Evolutionary conservation across 2,329 filamentous ascomycete species (phyloP).

Genomic region (Rugonectria rugulosa): DNA sequence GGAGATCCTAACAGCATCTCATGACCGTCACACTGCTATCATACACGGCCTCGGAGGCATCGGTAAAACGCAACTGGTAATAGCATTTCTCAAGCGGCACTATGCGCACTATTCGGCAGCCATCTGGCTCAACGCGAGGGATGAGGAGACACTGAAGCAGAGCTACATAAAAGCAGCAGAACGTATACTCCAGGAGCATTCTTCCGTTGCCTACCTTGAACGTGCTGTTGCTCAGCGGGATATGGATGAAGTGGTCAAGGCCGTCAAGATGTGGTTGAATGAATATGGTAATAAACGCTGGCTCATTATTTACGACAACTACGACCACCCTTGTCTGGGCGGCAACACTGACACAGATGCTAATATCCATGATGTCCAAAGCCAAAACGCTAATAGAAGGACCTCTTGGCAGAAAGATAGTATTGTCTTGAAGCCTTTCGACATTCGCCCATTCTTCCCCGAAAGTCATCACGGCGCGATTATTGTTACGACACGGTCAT

Average conservation of each 20-base stretch:
- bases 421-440: constrained; percentile 27
- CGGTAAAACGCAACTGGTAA: constrained; percentile 53
- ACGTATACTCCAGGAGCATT: constrained; percentile 1
- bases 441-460: constrained; percentile 44
- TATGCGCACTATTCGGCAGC: constrained; percentile 46
- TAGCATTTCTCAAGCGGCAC: constrained; percentile 46
- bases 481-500: constrained; percentile 47
- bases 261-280: constrained; percentile 3
- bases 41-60: constrained; percentile 53
- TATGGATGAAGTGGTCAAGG: background rate
- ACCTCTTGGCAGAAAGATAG: background rate
- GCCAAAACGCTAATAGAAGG: background rate
- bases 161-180: constrained; percentile 1
- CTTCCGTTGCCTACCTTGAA: background rate
- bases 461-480: constrained; percentile 40
- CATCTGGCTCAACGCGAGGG: constrained; percentile 53
- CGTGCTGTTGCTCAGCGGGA: background rate
- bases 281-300: background rate
- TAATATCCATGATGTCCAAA: background rate
- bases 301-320: constrained; percentile 42
- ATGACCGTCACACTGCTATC: constrained; percentile 33
- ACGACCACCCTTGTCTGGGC: constrained; percentile 47
- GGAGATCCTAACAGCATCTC: constrained; percentile 7
- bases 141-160: constrained; percentile 43
- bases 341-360: background rate